These are phyloP conservation scores for Arachis monticola DNA, from an alignment of 331 rosid genomes.

Conservation along the genomic window DNA sequence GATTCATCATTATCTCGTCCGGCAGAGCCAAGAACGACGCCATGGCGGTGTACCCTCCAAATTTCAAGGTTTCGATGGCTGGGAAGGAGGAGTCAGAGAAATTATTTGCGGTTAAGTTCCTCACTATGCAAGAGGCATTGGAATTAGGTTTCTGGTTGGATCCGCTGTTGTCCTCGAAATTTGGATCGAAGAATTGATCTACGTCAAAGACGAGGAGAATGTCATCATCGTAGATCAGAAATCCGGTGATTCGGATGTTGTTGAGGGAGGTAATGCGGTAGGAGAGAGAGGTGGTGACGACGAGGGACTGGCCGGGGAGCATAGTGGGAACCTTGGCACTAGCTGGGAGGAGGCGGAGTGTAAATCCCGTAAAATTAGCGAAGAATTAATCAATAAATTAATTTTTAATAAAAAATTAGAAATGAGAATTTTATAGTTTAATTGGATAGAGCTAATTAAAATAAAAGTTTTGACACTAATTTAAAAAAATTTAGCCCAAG, in stretches of 20 bases:
- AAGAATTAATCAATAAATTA: conserved; percentile 39
- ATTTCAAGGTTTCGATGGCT: conserved; percentile 48
- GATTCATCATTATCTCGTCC: conserved; percentile 51
- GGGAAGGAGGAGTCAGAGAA: conserved; percentile 45
- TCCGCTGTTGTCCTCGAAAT: conserved; percentile 35
- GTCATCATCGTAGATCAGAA: conserved; percentile 71
- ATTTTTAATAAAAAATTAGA: too few species aligned
- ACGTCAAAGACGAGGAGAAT: conserved; percentile 61
- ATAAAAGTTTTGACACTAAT: too few species aligned
- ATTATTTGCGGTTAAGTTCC: neutral
- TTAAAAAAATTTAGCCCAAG: too few species aligned
- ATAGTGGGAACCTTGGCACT: conserved; percentile 70
- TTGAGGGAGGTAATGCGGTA: conserved; percentile 38
- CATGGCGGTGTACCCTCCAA: conserved; percentile 56
- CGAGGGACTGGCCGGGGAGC: conserved; percentile 48
- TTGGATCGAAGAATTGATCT: conserved; percentile 61
- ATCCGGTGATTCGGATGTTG: conserved; percentile 44
- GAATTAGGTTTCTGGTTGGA: conserved; percentile 18
- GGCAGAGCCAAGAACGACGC: conserved; percentile 77
- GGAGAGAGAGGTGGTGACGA: conserved; percentile 51
- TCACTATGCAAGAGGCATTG: conserved; percentile 37
- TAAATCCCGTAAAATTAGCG: conserved; percentile 30
- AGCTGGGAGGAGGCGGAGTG: conserved; percentile 71
- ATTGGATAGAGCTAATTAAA: too few species aligned
- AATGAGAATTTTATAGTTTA: too few species aligned